Conservation (phyloP, 495 filamentous ascomycete genomes). For the Baudoinia panamericana region DNA sequence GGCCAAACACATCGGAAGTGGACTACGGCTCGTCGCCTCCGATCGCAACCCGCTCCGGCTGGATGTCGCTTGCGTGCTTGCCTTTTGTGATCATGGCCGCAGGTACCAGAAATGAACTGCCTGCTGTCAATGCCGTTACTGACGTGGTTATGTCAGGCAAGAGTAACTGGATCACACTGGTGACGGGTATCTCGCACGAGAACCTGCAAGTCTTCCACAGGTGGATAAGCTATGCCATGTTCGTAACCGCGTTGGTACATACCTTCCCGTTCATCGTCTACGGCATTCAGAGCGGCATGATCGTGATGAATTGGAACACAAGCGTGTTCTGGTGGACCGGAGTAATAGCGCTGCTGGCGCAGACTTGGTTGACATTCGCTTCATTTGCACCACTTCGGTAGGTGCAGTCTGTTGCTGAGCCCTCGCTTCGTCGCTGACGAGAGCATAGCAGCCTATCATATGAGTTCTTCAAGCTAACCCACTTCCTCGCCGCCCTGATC, state of each 20-base stretch:
- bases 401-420: no score
- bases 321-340: constrained; percentile 43
- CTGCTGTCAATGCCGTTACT: no score
- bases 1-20: constrained; percentile 35
- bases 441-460: constrained; percentile 38
- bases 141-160: no score
- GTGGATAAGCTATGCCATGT: constrained; percentile 21
- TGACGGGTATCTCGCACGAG: constrained; percentile 23
- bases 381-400: constrained; percentile 39
- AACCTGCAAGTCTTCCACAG: constrained; percentile 24
- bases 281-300: constrained; percentile 37
- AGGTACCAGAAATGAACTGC: no score
- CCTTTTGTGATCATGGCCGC: constrained; percentile 22
- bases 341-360: constrained; percentile 40
- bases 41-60: constrained; percentile 20
- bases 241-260: constrained; percentile 22
- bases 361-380: constrained; percentile 42
- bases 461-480: constrained; percentile 47
- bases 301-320: constrained; percentile 36
- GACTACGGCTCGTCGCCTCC: constrained; percentile 34
- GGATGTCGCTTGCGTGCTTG: constrained; percentile 22
- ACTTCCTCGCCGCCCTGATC: constrained; percentile 39
- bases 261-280: constrained; percentile 32
- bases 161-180: constrained; percentile 19
- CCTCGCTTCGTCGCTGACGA: background rate